Percentiles rank a stretch among this genome's conserved stretches.
phyloP scores from a whole-genome alignment of 345 rosid genomes.

The Salix caprea region DNA sequence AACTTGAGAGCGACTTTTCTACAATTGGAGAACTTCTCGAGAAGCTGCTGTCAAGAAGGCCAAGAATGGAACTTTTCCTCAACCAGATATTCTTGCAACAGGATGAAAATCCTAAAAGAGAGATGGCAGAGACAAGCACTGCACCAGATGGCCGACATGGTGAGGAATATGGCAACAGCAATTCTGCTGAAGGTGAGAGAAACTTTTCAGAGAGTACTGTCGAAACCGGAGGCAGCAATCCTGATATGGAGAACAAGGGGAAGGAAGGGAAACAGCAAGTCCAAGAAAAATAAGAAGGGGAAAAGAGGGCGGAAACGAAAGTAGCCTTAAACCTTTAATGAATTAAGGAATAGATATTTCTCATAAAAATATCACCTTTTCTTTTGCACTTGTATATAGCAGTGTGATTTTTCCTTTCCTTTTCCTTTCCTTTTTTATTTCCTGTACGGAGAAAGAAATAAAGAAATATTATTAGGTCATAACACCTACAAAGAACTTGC shows the following conservation, averaged over 20 bases:
- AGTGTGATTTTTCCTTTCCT: too few relatives aligned
- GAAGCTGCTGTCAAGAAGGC: slow-evolving; percentile 15
- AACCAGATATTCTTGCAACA: slow-evolving; percentile 6
- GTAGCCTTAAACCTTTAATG: background rate
- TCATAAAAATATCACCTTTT: background rate
- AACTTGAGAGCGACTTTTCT: slow-evolving; percentile 6
- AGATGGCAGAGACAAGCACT: background rate
- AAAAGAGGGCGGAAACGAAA: background rate
- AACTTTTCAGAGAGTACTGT: background rate
- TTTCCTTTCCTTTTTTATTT: too few relatives aligned
- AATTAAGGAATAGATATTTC: background rate
- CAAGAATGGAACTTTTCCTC: slow-evolving; percentile 9
- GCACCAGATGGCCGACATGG: background rate
- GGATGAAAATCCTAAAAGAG: background rate
- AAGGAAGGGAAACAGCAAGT: background rate
- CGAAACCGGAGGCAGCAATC: background rate
- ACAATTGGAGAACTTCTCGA: slow-evolving; percentile 13
- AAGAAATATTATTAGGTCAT: too few relatives aligned
- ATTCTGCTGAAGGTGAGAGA: background rate
- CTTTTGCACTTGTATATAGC: too few relatives aligned
- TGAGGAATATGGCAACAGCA: background rate
- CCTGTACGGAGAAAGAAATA: too few relatives aligned
- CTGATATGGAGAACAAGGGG: background rate
- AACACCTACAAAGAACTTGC: too few relatives aligned
- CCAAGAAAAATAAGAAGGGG: slow-evolving; percentile 3